phyloP scores from a whole-genome alignment of 2,329 filamentous ascomycete species.

The Fusarium abutilonis region DNA sequence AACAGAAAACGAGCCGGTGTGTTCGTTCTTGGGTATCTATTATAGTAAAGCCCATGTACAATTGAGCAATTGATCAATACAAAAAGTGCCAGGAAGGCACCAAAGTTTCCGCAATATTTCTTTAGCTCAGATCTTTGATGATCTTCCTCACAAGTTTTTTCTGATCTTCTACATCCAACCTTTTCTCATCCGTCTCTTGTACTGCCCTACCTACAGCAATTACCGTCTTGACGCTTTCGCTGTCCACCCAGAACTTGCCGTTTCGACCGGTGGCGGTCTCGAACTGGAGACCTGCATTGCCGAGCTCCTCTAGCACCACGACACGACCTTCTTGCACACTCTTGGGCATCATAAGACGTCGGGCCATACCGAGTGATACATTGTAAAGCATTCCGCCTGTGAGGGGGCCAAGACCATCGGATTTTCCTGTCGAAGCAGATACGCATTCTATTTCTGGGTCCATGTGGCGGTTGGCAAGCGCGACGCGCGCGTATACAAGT shows the following conservation, averaged over 20 bases:
- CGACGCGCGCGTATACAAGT: slow-evolving; percentile 88
- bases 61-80: slow-evolving; percentile 36
- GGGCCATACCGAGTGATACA: slow-evolving; percentile 82
- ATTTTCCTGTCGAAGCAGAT: slow-evolving; percentile 84
- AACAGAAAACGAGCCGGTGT: slow-evolving; percentile 28
- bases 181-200: slow-evolving; percentile 76
- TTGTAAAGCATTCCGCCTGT: slow-evolving; percentile 87
- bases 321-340: slow-evolving; percentile 71
- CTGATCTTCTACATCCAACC: slow-evolving; percentile 72
- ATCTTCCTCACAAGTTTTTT: slow-evolving; percentile 74
- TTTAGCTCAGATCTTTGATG: slow-evolving; percentile 66
- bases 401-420: slow-evolving; percentile 86
- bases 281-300: slow-evolving; percentile 79
- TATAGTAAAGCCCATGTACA: slow-evolving; percentile 36
- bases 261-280: slow-evolving; percentile 95
- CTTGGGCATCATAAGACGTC: slow-evolving; percentile 75
- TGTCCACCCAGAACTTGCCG: slow-evolving; percentile 91
- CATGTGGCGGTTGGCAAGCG: slow-evolving; percentile 80
- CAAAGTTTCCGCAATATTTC: slow-evolving; percentile 8
- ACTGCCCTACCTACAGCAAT: slow-evolving; percentile 83
- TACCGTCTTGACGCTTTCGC: slow-evolving; percentile 75
- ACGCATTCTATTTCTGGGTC: slow-evolving; percentile 93
- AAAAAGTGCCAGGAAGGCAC: slow-evolving; percentile 33
- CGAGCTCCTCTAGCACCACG: slow-evolving; percentile 81
- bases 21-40: slow-evolving; percentile 44